phyloP scores from a whole-genome alignment of 2,329 filamentous ascomycete species.

The Fusarium setosum region DNA sequence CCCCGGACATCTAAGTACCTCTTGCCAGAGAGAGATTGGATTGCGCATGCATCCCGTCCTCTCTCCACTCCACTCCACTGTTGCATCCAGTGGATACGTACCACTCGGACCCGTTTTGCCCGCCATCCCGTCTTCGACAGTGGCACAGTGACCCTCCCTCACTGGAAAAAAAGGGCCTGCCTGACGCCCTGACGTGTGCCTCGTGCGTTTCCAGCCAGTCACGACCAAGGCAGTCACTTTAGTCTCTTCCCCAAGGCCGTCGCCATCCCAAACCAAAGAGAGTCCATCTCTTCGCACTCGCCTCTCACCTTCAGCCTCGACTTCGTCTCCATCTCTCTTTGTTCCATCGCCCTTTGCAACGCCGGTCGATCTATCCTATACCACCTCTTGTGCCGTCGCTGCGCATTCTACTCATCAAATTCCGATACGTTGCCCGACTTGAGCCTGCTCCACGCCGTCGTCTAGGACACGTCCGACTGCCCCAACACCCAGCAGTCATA shows the following conservation, averaged over 20 bases:
- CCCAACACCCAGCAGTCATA: conserved; percentile 38
- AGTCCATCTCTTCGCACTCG: conserved; percentile 36
- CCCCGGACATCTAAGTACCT: neutral
- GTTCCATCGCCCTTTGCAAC: conserved; percentile 6
- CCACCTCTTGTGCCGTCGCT: conserved; percentile 13
- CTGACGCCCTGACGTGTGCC: conserved; percentile 37
- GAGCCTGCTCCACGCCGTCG: conserved; percentile 35
- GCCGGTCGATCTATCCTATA: conserved; percentile 13
- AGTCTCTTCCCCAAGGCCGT: conserved; percentile 26
- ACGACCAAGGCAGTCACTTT: conserved; percentile 38
- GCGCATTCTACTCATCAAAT: conserved; percentile 9
- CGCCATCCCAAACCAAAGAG: conserved; percentile 35
- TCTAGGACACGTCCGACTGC: conserved; percentile 42
- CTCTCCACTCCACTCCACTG: no score
- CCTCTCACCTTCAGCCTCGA: conserved; percentile 38
- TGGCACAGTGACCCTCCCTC: conserved; percentile 31
- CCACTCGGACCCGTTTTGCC: conserved; percentile 23
- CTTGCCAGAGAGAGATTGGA: neutral
- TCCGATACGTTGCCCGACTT: conserved; percentile 27
- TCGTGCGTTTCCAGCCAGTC: conserved; percentile 36
- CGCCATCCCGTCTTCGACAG: conserved; percentile 24
- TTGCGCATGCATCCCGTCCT: conserved; percentile 14
- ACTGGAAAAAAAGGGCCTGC: conserved; percentile 36
- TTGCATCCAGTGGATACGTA: conserved; percentile 9
- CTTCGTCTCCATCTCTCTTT: conserved; percentile 23